Evolutionary conservation across 2,329 filamentous ascomycete species (phyloP).

Genomic region (Thelonectria blattea): DNA sequence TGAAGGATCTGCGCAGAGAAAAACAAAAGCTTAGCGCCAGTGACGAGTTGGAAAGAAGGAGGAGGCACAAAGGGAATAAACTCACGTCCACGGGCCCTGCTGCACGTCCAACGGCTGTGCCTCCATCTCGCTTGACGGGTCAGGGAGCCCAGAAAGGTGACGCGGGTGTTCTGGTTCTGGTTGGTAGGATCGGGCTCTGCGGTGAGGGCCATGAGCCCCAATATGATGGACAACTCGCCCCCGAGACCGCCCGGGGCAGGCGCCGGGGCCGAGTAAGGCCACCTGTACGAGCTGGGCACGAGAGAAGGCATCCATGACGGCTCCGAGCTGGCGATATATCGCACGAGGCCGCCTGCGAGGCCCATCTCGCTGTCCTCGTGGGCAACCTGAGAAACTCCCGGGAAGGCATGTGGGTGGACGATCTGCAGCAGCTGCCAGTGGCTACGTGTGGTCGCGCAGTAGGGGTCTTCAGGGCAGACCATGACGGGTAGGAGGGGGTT

Average conservation of each 20-base stretch:
- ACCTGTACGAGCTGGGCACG: slow-evolving; percentile 42
- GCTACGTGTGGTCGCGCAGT: neutral
- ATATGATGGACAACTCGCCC: slow-evolving; percentile 47
- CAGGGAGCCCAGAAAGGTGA: slow-evolving; percentile 33
- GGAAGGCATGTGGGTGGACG: slow-evolving; percentile 18
- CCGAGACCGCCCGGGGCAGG: slow-evolving; percentile 42
- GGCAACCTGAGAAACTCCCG: slow-evolving; percentile 41
- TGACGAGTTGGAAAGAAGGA: no score
- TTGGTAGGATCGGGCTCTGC: neutral
- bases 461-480: slow-evolving; percentile 33
- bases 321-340: slow-evolving; percentile 41
- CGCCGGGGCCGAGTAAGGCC: slow-evolving; percentile 5
- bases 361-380: slow-evolving; percentile 28
- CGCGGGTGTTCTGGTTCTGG: slow-evolving; percentile 16
- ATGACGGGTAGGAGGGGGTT: slow-evolving; percentile 46
- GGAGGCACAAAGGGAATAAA: neutral
- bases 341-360: slow-evolving; percentile 19
- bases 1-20: slow-evolving; percentile 30
- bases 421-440: slow-evolving; percentile 43
- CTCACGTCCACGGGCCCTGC: slow-evolving; percentile 38
- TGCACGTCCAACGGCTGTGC: slow-evolving; percentile 32
- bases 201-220: slow-evolving; percentile 49
- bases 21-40: no score
- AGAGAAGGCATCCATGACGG: slow-evolving; percentile 49
- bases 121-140: slow-evolving; percentile 35